Percentiles rank a stretch among this genome's conserved stretches.
phyloP scores from a whole-genome alignment of 768 basidiomycete species.

The Termitomyces sp. region DNA sequence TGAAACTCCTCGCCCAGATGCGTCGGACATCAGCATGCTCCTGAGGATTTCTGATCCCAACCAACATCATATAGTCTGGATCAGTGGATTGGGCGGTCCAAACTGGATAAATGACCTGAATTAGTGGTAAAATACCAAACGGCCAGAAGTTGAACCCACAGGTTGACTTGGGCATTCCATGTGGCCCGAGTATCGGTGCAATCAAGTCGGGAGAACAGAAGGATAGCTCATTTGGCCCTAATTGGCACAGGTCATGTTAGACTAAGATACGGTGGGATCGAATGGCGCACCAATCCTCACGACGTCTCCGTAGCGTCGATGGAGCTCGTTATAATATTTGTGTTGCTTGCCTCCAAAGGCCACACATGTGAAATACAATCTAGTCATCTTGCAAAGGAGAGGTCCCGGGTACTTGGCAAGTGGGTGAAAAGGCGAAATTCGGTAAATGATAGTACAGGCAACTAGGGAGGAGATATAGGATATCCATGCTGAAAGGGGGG shows the following conservation, averaged over 20 bases:
- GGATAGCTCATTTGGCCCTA: conserved; percentile 47
- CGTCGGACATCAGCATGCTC: conserved; percentile 33
- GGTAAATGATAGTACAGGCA: conserved; percentile 24
- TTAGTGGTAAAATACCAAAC: background rate
- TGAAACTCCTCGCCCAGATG: conserved; percentile 38
- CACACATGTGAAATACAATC: conserved; percentile 29
- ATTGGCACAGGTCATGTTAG: background rate
- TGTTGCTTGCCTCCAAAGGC: conserved; percentile 38
- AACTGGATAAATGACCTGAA: conserved; percentile 13
- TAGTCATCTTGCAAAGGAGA: conserved; percentile 32
- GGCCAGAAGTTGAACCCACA: background rate
- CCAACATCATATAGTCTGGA: conserved; percentile 17
- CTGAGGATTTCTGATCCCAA: conserved; percentile 26
- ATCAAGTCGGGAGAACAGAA: conserved; percentile 31
- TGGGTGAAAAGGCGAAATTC: conserved; percentile 45
- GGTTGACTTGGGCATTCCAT: conserved; percentile 39
- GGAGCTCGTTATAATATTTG: conserved; percentile 37
- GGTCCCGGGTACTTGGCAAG: conserved; percentile 48
- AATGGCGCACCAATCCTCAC: conserved; percentile 46
- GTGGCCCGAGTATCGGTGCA: conserved; percentile 27
- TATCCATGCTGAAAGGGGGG: conserved; percentile 1
- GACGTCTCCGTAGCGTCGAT: conserved; percentile 49
- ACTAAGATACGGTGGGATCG: background rate
- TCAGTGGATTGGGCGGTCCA: conserved; percentile 28
- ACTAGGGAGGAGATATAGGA: conserved; percentile 1